A percentile compares a stretch with the other conserved stretches of the same genome.
phyloP scores from a whole-genome alignment of 2,329 filamentous ascomycete species.

The Penicillium paneum region DNA sequence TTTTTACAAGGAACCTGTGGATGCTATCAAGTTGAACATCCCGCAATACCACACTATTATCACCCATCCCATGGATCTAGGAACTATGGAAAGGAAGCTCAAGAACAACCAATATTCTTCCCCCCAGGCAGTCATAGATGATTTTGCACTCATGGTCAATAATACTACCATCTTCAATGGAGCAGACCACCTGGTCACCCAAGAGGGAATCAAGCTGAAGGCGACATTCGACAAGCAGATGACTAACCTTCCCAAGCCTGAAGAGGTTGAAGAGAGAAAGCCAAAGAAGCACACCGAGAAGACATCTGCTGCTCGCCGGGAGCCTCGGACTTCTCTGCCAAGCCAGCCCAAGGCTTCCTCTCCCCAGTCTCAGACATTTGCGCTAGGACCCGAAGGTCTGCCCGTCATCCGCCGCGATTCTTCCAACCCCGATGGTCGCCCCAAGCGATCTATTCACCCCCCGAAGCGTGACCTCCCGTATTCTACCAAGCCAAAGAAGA shows the following conservation, averaged over 20 bases:
- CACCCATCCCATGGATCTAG: constrained; percentile 77
- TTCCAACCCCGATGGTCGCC: constrained; percentile 71
- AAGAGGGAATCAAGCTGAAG: constrained; percentile 61
- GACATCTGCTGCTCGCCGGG: constrained; percentile 47
- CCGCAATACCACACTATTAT: constrained; percentile 72
- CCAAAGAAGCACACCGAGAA: constrained; percentile 45
- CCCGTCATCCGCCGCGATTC: constrained; percentile 85
- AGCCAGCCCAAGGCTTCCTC: constrained; percentile 34
- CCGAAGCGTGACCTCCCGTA: constrained; percentile 94
- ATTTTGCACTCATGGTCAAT: constrained; percentile 72
- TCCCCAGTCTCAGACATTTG: constrained; percentile 60
- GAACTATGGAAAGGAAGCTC: constrained; percentile 75
- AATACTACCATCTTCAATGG: constrained; percentile 86
- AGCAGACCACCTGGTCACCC: constrained; percentile 67
- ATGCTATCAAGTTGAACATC: constrained; percentile 69
- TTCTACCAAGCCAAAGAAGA: constrained; percentile 78
- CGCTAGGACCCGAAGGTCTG: constrained; percentile 71
- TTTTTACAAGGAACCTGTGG: constrained; percentile 75
- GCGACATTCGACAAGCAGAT: constrained; percentile 61
- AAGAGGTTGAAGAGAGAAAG: constrained; percentile 62
- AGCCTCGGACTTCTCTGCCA: constrained; percentile 46
- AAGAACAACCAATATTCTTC: constrained; percentile 67
- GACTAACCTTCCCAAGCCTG: constrained; percentile 56
- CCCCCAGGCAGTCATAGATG: constrained; percentile 69
- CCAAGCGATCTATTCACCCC: constrained; percentile 90